Conservation (phyloP, 2,329 filamentous ascomycete genomes). For the Berkeleyomyces basicola region DNA sequence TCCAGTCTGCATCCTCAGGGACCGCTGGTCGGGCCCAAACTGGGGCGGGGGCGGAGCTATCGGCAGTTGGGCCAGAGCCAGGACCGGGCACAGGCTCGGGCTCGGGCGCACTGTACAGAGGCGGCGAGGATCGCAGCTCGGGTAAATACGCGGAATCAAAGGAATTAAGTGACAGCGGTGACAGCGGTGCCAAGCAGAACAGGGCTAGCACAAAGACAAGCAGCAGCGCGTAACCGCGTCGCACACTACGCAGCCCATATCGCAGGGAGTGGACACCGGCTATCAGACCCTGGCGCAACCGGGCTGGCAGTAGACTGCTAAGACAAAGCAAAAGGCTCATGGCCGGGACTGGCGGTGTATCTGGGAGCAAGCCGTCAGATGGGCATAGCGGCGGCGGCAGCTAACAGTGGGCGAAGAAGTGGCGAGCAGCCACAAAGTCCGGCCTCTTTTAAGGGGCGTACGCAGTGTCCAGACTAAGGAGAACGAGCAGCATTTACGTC, state of each 20-base stretch:
- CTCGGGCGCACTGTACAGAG: not conserved
- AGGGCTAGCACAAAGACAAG: not conserved
- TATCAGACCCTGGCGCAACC: not conserved
- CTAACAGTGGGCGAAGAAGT: not conserved
- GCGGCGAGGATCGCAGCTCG: not conserved
- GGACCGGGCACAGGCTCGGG: not conserved
- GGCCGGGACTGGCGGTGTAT: too few relatives aligned
- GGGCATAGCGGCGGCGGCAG: not conserved
- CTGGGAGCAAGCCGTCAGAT: not conserved
- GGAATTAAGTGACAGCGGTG: not conserved
- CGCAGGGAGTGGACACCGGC: not conserved
- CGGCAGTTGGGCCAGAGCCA: not conserved
- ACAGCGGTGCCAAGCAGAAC: not conserved
- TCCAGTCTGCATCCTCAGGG: constrained; percentile 23
- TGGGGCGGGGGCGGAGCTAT: not conserved
- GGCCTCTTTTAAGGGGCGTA: not conserved
- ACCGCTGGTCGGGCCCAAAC: constrained; percentile 3
- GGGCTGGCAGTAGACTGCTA: not conserved
- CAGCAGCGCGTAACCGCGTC: not conserved
- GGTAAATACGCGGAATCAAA: not conserved
- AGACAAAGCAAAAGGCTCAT: not conserved
- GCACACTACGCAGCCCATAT: not conserved
- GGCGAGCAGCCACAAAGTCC: too few relatives aligned
- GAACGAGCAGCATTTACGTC: not conserved
- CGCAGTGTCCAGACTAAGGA: not conserved